Conservation (phyloP, 345 rosid genomes). For the Lepidium africanum region DNA sequence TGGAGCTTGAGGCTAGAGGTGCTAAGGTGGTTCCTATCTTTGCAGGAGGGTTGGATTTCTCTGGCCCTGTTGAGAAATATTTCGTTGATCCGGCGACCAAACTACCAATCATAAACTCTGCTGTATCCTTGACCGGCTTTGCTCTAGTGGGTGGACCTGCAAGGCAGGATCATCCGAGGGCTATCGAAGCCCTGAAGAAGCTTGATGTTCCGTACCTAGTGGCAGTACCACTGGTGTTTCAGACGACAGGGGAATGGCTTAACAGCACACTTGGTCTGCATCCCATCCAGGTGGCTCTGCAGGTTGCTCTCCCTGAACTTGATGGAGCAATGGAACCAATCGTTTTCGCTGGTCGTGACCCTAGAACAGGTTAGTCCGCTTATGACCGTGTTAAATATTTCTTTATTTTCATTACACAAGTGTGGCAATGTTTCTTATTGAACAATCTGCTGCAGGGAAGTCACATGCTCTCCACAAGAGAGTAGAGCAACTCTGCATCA, state of each 20-base stretch:
- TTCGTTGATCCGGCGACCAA: conserved; percentile 61
- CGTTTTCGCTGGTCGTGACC: conserved; percentile 96
- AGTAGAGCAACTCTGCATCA: conserved; percentile 95
- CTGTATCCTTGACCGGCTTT: conserved; percentile 79
- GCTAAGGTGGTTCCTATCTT: conserved; percentile 93
- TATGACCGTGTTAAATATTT: background rate
- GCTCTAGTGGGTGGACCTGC: conserved; percentile 99
- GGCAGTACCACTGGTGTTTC: conserved; percentile 92
- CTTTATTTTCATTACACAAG: background rate
- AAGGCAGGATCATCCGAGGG: conserved; percentile 97
- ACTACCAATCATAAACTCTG: conserved; percentile 69
- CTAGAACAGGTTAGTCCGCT: conserved; percentile 66
- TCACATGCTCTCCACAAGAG: conserved; percentile 99
- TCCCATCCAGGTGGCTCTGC: conserved; percentile 98
- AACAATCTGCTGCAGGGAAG: conserved; percentile 54
- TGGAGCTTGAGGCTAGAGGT: conserved; percentile 97
- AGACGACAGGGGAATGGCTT: conserved; percentile 97
- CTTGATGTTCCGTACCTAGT: conserved; percentile 92
- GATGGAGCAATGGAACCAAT: conserved; percentile 99
- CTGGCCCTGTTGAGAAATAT: conserved; percentile 83
- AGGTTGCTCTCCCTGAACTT: conserved; percentile 96
- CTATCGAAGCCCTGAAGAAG: conserved; percentile 81
- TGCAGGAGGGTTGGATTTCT: conserved; percentile 91
- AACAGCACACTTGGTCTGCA: conserved; percentile 92
- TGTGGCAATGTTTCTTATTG: background rate